Evolutionary conservation across 345 rosid genomes (phyloP), one percentile per base, ranked within the genome.

Genomic region (Eucalyptus tenuipes): DNA sequence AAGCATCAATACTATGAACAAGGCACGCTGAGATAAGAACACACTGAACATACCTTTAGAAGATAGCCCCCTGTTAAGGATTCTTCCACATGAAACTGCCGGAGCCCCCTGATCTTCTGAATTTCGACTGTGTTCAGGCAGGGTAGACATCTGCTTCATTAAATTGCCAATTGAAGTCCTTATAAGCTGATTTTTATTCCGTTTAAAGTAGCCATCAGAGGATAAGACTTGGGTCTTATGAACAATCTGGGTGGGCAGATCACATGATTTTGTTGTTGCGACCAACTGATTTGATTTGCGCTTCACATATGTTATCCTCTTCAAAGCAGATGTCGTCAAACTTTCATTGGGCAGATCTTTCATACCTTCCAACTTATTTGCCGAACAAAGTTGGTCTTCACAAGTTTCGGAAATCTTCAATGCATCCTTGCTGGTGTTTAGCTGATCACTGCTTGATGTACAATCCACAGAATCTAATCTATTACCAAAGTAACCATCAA

Each of bases 271-370:
- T 89, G 95, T 93, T 89, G 98, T 90, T 49, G 98, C 97, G 93
- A 96, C 93, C 93, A 97, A 92, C 92, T 95, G 99, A 94, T 97
- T 95, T 89, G 95, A 95, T 93, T 95, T 95, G 88, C 92, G 92
- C 91, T 97, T 96, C 88, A 97, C 92, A 90, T 96, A 96, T 86
- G 93, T 93, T 87, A 94, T 89, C 88, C 85, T 93, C 89, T 91
- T 94, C 91, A 87, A 89, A 91, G 89, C 89, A 90, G 93, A 90
- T 90, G 93, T 85, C 86, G 71, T 92, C 87, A 87, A 86, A 86
- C 88, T 91, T 44, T 90, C 94, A 86, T 91, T 91, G 89, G 86
- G 92, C 87, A 64, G 89, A 87, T 91, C 95, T 87, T 87, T 92
- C 88, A 55, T 91, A 88, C 90, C 55, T 85, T 93, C 95, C 86